These are phyloP conservation scores for Heterobasidion parviporum DNA, from an alignment of 1,284 basidiomycete genomes.

Conservation along the genomic window DNA sequence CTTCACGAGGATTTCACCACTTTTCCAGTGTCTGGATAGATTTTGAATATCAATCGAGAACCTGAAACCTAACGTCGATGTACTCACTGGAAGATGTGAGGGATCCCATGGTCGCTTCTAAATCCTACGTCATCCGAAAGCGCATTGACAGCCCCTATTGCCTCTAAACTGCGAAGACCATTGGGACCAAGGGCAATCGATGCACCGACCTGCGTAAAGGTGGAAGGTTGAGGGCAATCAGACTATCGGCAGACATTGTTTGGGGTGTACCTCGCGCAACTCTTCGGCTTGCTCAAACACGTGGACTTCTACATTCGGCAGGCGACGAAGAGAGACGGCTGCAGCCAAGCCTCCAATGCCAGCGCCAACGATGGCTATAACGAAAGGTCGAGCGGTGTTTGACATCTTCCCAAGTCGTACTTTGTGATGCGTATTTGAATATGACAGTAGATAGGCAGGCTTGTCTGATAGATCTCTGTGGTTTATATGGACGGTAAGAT, in stretches of 20 bases:
- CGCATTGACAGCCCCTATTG: neutral
- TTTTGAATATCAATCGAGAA: no score
- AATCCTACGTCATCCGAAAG: neutral
- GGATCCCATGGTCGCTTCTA: neutral
- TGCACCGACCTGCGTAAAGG: neutral
- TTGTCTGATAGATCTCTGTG: no score
- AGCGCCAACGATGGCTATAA: neutral
- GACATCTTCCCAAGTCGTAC: no score
- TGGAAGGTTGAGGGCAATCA: neutral
- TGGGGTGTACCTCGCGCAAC: neutral
- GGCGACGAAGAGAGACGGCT: neutral
- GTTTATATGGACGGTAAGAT: no score
- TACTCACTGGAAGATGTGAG: neutral
- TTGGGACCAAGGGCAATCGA: neutral
- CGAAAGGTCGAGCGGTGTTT: neutral
- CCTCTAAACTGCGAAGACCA: neutral
- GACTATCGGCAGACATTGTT: neutral
- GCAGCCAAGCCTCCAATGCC: neutral
- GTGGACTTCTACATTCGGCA: neutral
- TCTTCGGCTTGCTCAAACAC: neutral
- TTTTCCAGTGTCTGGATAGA: neutral
- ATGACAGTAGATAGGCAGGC: no score
- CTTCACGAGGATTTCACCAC: neutral
- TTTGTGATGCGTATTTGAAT: no score
- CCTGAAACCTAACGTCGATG: no score